Base-by-base conservation (phyloP, 768 basidiomycete genomes). In the Rhodocollybia butyracea region DNA sequence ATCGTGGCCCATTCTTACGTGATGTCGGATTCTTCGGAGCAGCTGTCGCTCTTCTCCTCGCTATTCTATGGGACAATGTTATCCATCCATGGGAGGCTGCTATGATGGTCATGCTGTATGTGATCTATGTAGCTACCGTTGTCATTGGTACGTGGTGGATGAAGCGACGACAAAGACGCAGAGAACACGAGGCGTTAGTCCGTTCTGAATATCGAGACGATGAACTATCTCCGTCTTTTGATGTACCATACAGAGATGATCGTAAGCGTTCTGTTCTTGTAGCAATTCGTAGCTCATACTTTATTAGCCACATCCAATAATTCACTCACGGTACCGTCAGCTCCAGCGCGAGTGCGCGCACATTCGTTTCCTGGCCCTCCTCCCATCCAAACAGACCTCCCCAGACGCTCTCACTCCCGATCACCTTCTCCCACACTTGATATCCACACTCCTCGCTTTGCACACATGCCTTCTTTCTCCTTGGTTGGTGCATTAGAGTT, bases 401-500 rank as follows among this genome's bases (percentile, higher is more conserved):
- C 80, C 8, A 66, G 64, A 30, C 73, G 71, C 19, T 66, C 80
- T 8, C 70, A 72, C 51, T 75, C 81, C 13, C 78, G 75, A 24
- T 75, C 82, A 6, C 75, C 82, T 12, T 82, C 87, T 1, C 80
- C 83, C 5, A 64, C 76, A 6, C 19, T 32, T 34, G 46, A 34
- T 24, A 71, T 67, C 24, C 26, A 27, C 15, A 21, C 38, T 60
- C 67, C 46, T 60, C 67, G 61, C 57, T 68, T 74, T 34, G 68
- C 70, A 10, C 81, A 83, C 57, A 80, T 92, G 70, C 89, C 89
- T 2, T 91, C 89, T 0, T 93, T 93, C 63, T 98, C 96, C 2
- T 81, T 99, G 2, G 82, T 98, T 4, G 93, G 96, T 8, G 97
- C 97, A 0, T 81, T 99, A 41, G 97, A 99, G 69, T 99, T 99